Evolutionary conservation across 2,329 filamentous ascomycete genomes (phyloP).

Genomic region (Fonsecaea multimorphosa): DNA sequence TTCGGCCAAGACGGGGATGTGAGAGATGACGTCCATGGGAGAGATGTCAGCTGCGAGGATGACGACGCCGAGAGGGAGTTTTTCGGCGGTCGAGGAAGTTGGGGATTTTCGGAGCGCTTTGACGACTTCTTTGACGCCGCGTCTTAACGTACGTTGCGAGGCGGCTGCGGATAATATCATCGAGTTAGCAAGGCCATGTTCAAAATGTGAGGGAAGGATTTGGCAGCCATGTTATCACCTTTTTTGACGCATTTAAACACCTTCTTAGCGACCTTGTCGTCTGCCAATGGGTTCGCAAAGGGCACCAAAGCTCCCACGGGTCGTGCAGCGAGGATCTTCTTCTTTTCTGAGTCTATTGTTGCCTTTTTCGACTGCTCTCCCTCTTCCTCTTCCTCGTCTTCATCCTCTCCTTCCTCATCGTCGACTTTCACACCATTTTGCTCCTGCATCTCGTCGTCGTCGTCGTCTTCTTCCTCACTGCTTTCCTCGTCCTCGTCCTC

Average conservation of each 20-base stretch:
- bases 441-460: conserved; percentile 25
- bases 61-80: conserved; percentile 74
- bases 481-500: conserved; percentile 25
- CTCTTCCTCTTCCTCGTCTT: conserved; percentile 26
- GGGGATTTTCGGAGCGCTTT: conserved; percentile 96
- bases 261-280: conserved; percentile 60
- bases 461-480: conserved; percentile 32
- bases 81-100: conserved; percentile 53
- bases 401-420: conserved; percentile 25
- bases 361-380: conserved; percentile 28
- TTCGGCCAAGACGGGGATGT: conserved; percentile 97
- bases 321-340: conserved; percentile 34
- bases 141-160: conserved; percentile 93
- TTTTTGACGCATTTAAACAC: conserved; percentile 60
- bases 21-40: conserved; percentile 97
- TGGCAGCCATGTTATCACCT: conserved; percentile 44
- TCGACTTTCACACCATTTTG: conserved; percentile 27
- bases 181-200: background rate
- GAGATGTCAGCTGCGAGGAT: conserved; percentile 97
- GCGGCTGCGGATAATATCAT: conserved; percentile 67
- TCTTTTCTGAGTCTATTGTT: conserved; percentile 32
- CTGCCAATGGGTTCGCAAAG: conserved; percentile 57
- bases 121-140: conserved; percentile 98
- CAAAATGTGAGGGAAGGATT: background rate
- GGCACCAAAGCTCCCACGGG: conserved; percentile 56